Base-by-base conservation (phyloP, 2,329 filamentous ascomycete species). In the Monilinia polystroma region DNA sequence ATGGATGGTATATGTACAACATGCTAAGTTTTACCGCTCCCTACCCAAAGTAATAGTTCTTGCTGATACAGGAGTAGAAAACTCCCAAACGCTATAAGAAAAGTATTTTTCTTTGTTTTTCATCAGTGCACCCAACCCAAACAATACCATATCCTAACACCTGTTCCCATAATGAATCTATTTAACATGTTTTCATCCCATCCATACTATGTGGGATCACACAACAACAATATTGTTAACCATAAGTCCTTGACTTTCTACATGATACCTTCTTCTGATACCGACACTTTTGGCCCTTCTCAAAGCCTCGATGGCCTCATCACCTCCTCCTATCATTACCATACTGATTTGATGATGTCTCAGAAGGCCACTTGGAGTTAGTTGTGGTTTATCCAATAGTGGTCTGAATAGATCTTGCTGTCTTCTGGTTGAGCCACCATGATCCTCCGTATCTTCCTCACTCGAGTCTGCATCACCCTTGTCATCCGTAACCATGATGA, bases 271-370 rank as follows among this genome's bases (percentile, higher is more conserved):
- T 76, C 93, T 84, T 74, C 90, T 86, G 69, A 97, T 80, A 0
- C 92, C 93, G 2, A 97, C 77, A 4, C 86, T 88, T 65, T 81
- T 83, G n/a, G 90, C 87, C 55, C 80, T 79, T 53, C 79, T 81
- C 43, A 97, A 81, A 66, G 88, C 78, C 38, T 84, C 82, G 72
- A 92, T 90, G 14, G 85, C 86, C 66, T 84, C 82, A 12, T 87
- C 82, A 0, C 88, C 89, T 0, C 91, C 92, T 0, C 87, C 87
- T 26, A 96, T 85, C 85, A 98, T 91, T 51, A 96, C 83, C 85
- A 97, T 87, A 16, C 91, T 86, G 49, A 98, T 89, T 2, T 88
- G 89, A 73, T 93, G 83, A 68, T 74, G 74, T 60, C 75, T 70
- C 45, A 74, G 67, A 67, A 78, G 71, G 23, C 75, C 76, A 67